phyloP scores from a whole-genome alignment of 306 rosid genomes.

The Potentilla sterilis region DNA sequence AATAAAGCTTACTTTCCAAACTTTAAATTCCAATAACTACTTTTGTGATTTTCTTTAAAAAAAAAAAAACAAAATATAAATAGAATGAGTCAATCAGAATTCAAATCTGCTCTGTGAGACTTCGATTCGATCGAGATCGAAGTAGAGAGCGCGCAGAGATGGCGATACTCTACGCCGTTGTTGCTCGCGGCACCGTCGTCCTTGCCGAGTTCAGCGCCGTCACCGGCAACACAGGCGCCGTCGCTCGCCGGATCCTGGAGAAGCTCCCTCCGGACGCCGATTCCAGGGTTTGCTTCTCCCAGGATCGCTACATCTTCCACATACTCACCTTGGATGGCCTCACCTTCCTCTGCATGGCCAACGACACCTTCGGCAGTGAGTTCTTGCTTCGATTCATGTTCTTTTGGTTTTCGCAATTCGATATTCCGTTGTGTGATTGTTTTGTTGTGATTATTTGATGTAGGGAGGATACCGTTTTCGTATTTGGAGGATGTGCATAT shows the following conservation, averaged over 20 bases:
- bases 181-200: conserved; percentile 88
- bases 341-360: conserved; percentile 89
- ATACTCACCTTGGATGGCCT: conserved; percentile 80
- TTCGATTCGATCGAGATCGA: conserved; percentile 33
- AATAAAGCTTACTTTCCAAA: neutral
- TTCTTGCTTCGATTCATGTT: neutral
- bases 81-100: conserved; percentile 7
- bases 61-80: neutral
- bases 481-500: conserved; percentile 95
- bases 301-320: conserved; percentile 92
- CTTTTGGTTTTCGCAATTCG: neutral
- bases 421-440: neutral
- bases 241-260: conserved; percentile 88
- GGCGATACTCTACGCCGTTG: conserved; percentile 96
- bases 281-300: conserved; percentile 91
- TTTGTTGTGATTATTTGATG: conserved; percentile 22
- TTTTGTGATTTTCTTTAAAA: neutral
- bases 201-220: conserved; percentile 96
- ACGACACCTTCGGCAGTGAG: conserved; percentile 94
- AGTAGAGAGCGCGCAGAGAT: conserved; percentile 34
- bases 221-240: conserved; percentile 87
- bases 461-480: conserved; percentile 94
- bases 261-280: conserved; percentile 87
- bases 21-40: neutral
- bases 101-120: conserved; percentile 19